These are phyloP conservation scores for Chrysoporthe puriensis DNA, from an alignment of 2,329 filamentous ascomycete species.

Conservation along the genomic window DNA sequence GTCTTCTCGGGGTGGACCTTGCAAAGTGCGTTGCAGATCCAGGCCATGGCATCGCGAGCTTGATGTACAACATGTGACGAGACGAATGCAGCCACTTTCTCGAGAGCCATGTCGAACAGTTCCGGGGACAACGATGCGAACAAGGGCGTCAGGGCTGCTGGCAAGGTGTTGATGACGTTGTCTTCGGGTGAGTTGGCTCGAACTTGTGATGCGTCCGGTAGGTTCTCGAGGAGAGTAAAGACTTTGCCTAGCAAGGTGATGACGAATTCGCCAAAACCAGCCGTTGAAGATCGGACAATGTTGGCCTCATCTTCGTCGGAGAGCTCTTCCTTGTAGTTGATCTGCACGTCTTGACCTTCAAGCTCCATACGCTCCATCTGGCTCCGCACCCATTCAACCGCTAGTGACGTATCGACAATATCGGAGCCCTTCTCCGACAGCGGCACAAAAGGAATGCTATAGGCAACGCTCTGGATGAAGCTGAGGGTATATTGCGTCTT, in stretches of 20 bases:
- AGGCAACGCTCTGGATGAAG: slow-evolving; percentile 94
- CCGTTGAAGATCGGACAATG: slow-evolving; percentile 91
- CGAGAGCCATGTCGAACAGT: slow-evolving; percentile 86
- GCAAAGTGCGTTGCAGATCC: slow-evolving; percentile 94
- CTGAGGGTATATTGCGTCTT: slow-evolving; percentile 94
- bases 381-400: slow-evolving; percentile 89
- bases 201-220: slow-evolving; percentile 87
- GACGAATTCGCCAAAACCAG: slow-evolving; percentile 90
- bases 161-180: slow-evolving; percentile 93
- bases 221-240: slow-evolving; percentile 91
- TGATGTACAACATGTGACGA: slow-evolving; percentile 95
- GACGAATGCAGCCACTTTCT: slow-evolving; percentile 91
- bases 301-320: slow-evolving; percentile 83
- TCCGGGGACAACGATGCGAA: slow-evolving; percentile 91
- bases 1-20: slow-evolving; percentile 96
- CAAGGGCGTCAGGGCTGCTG: slow-evolving; percentile 86
- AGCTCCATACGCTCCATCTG: slow-evolving; percentile 94
- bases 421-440: slow-evolving; percentile 70
- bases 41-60: slow-evolving; percentile 96
- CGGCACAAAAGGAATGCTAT: slow-evolving; percentile 91
- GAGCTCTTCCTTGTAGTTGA: slow-evolving; percentile 83
- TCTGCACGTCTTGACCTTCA: slow-evolving; percentile 80
- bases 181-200: slow-evolving; percentile 93
- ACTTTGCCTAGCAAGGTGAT: slow-evolving; percentile 89
- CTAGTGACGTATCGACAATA: slow-evolving; percentile 74